Percentiles rank a stretch among this genome's conserved stretches.
These are phyloP conservation scores for Cystobasidium tubakii DNA, from an alignment of 768 basidiomycete species.

Conservation along the genomic window DNA sequence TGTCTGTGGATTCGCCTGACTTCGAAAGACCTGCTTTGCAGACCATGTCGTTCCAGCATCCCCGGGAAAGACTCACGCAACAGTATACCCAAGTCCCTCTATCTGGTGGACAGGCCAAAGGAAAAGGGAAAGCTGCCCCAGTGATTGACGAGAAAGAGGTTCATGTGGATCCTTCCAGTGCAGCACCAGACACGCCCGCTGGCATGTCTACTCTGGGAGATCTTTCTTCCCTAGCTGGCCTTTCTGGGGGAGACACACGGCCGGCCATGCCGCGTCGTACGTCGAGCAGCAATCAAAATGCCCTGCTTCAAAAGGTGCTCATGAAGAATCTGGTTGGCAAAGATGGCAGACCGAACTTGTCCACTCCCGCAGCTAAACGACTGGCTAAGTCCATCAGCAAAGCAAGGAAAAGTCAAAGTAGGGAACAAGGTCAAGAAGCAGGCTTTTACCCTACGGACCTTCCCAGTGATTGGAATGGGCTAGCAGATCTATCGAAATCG, in stretches of 20 bases:
- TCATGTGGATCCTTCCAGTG: neutral
- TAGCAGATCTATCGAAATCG: slow-evolving; percentile 64
- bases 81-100: neutral
- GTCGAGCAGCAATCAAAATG: slow-evolving; percentile 3
- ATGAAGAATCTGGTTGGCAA: slow-evolving; percentile 48
- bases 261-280: slow-evolving; percentile 6
- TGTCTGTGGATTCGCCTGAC: slow-evolving; percentile 45
- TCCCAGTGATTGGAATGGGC: slow-evolving; percentile 62
- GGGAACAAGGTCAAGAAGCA: slow-evolving; percentile 51
- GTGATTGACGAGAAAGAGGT: neutral
- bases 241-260: neutral
- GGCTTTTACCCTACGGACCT: slow-evolving; percentile 55
- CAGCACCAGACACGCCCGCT: neutral
- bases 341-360: slow-evolving; percentile 31
- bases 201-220: slow-evolving; percentile 9
- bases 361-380: slow-evolving; percentile 58
- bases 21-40: slow-evolving; percentile 42
- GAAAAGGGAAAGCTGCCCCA: neutral
- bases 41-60: slow-evolving; percentile 35
- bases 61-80: slow-evolving; percentile 8
- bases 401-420: neutral
- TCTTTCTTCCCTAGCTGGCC: slow-evolving; percentile 5
- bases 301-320: slow-evolving; percentile 44
- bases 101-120: neutral
- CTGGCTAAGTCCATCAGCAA: slow-evolving; percentile 43